These are phyloP conservation scores for Arabidopsis hybrid DNA, from an alignment of 441 rosid genomes.

Conservation along the genomic window DNA sequence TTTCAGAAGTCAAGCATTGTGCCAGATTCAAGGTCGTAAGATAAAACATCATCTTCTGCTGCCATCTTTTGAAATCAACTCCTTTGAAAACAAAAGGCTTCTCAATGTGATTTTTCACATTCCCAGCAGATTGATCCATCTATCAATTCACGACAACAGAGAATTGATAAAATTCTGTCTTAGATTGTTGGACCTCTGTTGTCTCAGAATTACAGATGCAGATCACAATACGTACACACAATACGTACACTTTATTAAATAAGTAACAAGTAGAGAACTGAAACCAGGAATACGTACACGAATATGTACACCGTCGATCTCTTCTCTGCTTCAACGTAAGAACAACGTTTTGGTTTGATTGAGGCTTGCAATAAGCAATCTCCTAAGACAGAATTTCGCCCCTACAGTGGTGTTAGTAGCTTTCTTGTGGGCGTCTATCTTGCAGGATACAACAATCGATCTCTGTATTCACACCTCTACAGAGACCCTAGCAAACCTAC, in stretches of 20 bases:
- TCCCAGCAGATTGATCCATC: neutral
- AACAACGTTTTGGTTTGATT: neutral
- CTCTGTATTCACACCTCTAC: neutral
- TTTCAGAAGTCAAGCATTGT: neutral
- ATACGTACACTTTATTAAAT: too few relatives aligned
- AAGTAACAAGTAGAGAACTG: too few relatives aligned
- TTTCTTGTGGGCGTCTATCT: neutral
- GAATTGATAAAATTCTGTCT: too few relatives aligned
- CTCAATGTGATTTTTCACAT: conserved; percentile 1
- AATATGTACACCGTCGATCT: too few relatives aligned
- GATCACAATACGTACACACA: too few relatives aligned
- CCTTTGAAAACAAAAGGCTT: neutral
- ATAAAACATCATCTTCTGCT: conserved; percentile 43
- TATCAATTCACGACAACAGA: too few relatives aligned
- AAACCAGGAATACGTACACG: too few relatives aligned
- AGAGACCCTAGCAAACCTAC: neutral
- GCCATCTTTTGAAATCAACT: neutral
- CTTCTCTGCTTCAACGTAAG: too few relatives aligned
- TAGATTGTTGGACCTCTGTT: too few relatives aligned
- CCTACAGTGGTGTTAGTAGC: neutral
- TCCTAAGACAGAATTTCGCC: neutral
- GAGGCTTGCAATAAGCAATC: neutral
- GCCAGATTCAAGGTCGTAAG: conserved; percentile 53
- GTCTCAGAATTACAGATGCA: too few relatives aligned
- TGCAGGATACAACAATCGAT: conserved; percentile 3